A percentile compares a stretch with the other conserved stretches of the same genome.
Conservation (phyloP, 1,284 basidiomycete genomes). For the Apiotrichum veenhuisii region DNA sequence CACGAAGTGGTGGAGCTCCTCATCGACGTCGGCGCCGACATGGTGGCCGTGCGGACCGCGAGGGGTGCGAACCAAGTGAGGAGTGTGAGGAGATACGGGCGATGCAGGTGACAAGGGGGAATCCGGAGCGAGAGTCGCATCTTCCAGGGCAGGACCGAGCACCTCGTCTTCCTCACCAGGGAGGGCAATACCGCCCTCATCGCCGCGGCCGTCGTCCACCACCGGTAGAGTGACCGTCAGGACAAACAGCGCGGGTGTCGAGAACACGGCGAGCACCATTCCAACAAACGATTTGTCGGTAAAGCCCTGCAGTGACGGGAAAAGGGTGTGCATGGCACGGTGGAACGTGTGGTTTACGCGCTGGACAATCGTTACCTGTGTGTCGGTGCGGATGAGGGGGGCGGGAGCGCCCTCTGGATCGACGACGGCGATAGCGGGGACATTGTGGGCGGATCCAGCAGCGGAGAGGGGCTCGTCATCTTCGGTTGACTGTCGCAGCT, state of each 20-base stretch:
- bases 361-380: not conserved
- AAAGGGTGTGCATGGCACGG: constrained; percentile 52
- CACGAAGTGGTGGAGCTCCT: constrained; percentile 43
- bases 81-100: not conserved
- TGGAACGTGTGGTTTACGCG: not conserved
- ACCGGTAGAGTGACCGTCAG: constrained; percentile 90
- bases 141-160: constrained; percentile 49
- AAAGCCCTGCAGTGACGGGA: constrained; percentile 81
- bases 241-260: constrained; percentile 77
- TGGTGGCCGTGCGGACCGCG: not conserved
- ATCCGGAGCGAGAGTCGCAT: too few relatives aligned
- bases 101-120: too few relatives aligned
- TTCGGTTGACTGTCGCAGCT: not conserved
- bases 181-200: constrained; percentile 35
- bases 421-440: not conserved
- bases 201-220: constrained; percentile 55
- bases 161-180: constrained; percentile 36
- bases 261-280: constrained; percentile 71
- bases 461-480: not conserved
- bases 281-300: constrained; percentile 66
- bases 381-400: not conserved
- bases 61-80: not conserved
- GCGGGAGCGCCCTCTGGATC: not conserved
- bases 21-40: constrained; percentile 21
- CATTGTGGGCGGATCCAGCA: not conserved